A percentile compares a stretch with the other conserved stretches of the same genome.
These are phyloP conservation scores for Cercospora beticola DNA, from an alignment of 2,329 filamentous ascomycete species.

Conservation along the genomic window DNA sequence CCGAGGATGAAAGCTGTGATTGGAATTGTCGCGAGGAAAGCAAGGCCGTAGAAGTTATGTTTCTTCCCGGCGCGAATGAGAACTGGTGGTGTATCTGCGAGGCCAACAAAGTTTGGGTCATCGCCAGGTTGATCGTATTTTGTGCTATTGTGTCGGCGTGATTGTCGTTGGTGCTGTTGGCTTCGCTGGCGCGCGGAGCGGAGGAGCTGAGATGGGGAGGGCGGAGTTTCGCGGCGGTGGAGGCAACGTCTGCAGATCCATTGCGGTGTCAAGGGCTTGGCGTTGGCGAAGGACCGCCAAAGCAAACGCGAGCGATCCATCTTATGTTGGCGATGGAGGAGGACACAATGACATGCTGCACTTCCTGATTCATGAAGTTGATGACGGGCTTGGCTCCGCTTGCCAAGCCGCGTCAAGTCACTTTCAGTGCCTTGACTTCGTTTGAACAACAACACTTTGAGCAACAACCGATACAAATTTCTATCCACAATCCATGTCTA, in stretches of 20 bases:
- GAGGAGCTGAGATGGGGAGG: slow-evolving; percentile 24
- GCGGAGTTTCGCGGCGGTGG: slow-evolving; percentile 35
- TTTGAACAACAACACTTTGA: neutral
- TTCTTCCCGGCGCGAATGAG: slow-evolving; percentile 72
- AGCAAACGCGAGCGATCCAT: slow-evolving; percentile 27
- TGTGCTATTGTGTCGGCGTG: slow-evolving; percentile 40
- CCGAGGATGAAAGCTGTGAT: slow-evolving; percentile 86
- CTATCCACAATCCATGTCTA: neutral
- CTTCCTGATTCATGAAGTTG: neutral
- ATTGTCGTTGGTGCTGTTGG: slow-evolving; percentile 20
- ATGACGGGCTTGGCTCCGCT: neutral
- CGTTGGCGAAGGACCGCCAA: neutral
- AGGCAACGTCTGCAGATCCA: slow-evolving; percentile 21
- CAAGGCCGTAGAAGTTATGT: slow-evolving; percentile 57
- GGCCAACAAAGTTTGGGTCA: slow-evolving; percentile 75
- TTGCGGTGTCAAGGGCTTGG: neutral
- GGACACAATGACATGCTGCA: neutral
- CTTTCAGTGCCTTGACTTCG: neutral
- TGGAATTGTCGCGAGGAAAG: slow-evolving; percentile 66
- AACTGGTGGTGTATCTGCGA: slow-evolving; percentile 80
- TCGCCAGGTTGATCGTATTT: slow-evolving; percentile 67
- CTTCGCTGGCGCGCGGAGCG: slow-evolving; percentile 23
- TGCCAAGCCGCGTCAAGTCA: neutral
- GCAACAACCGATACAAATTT: neutral
- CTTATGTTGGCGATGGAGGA: neutral